A percentile compares a stretch with the other conserved stretches of the same genome.
phyloP scores from a whole-genome alignment of 2,329 filamentous ascomycete genomes.

The Penicillium verrucosum region DNA sequence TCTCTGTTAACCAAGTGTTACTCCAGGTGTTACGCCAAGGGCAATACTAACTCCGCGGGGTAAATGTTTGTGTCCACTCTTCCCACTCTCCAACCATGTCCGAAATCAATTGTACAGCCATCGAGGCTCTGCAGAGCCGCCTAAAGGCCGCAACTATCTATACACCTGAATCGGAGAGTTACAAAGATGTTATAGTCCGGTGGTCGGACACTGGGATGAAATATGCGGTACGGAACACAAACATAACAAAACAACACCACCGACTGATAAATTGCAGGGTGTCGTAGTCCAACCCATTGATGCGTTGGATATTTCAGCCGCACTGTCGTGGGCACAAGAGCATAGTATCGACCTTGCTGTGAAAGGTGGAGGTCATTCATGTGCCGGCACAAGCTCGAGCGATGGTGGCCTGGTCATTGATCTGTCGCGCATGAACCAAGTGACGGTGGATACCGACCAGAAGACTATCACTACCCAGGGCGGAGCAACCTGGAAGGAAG shows the following conservation, averaged over 20 bases:
- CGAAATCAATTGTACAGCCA: background rate
- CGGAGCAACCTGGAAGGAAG: conserved; percentile 55
- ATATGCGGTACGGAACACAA: conserved; percentile 22
- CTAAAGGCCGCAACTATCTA: conserved; percentile 14
- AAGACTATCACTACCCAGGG: conserved; percentile 52
- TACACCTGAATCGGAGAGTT: conserved; percentile 23
- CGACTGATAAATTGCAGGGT: conserved; percentile 34
- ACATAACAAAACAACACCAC: background rate
- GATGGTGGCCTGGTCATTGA: conserved; percentile 58
- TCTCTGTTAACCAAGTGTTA: background rate
- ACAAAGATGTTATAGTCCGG: conserved; percentile 23
- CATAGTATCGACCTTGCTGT: conserved; percentile 28
- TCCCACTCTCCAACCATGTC: conserved; percentile 5
- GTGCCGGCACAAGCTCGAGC: conserved; percentile 53
- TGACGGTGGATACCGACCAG: conserved; percentile 47
- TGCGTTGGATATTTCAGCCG: conserved; percentile 41
- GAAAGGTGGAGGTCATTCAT: conserved; percentile 45
- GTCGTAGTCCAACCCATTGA: conserved; percentile 46
- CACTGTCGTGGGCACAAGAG: conserved; percentile 47
- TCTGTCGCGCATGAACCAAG: conserved; percentile 51
- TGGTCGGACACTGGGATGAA: conserved; percentile 34
- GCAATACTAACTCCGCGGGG: background rate
- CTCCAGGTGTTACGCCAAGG: background rate
- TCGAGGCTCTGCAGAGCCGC: conserved; percentile 11
- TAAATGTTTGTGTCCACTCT: background rate